A percentile compares a stretch with the other conserved stretches of the same genome.
These are phyloP conservation scores for Leccinum subgranulosum DNA, from an alignment of 768 basidiomycete genomes.

Conservation along the genomic window DNA sequence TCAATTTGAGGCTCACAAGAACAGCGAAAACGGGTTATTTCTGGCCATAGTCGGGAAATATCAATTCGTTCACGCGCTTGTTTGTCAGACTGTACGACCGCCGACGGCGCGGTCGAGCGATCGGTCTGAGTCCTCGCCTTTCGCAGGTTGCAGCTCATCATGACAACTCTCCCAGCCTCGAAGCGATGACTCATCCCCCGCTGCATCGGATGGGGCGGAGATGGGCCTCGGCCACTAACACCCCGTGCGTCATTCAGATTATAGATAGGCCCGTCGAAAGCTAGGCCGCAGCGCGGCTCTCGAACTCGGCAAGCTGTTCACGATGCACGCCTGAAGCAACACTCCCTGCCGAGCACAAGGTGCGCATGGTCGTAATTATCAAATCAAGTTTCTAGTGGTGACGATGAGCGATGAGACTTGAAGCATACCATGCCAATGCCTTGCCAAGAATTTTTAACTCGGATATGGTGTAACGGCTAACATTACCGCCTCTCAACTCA, in stretches of 20 bases:
- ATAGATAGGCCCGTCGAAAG: conserved; percentile 58
- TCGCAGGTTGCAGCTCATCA: background rate
- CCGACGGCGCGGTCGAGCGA: conserved; percentile 57
- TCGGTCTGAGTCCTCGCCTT: conserved; percentile 49
- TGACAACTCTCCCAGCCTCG: conserved; percentile 40
- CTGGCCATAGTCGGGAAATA: too few species aligned
- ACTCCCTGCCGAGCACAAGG: conserved; percentile 69
- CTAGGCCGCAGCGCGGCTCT: conserved; percentile 68
- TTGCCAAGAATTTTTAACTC: background rate
- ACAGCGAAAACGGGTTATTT: too few species aligned
- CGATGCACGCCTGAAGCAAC: conserved; percentile 65
- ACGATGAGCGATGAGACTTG: too few species aligned
- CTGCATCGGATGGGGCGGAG: conserved; percentile 84
- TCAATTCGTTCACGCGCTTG: background rate
- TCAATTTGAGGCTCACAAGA: too few species aligned
- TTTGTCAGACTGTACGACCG: conserved; percentile 61
- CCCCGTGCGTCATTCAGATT: conserved; percentile 69
- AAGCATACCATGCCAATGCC: too few species aligned
- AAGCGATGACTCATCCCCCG: conserved; percentile 79
- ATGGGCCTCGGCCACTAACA: conserved; percentile 81
- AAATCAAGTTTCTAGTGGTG: too few species aligned
- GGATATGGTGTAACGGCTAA: conserved; percentile 68
- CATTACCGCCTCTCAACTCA: conserved; percentile 54
- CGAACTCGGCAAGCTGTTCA: conserved; percentile 67
- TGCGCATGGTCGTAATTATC: conserved; percentile 23